Conservation (phyloP, 371 early-diverging fungal genomes). For the Actinomucor elegans region DNA sequence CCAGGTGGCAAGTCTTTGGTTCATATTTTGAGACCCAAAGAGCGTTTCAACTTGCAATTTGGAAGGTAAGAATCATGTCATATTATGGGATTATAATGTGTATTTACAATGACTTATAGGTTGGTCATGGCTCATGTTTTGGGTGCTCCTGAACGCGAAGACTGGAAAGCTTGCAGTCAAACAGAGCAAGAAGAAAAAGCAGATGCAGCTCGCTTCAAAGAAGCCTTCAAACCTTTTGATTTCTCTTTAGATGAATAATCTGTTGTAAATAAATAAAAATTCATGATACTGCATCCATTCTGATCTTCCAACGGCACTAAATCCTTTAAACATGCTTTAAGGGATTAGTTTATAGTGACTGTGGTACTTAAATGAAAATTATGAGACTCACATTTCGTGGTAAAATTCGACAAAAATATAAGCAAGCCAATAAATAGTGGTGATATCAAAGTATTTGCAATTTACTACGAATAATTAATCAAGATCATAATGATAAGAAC, state of each 20-base stretch:
- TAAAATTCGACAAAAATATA: no score
- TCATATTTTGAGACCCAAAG: conserved; percentile 43
- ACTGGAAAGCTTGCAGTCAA: conserved; percentile 74
- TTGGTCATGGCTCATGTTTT: conserved; percentile 60
- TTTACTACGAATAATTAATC: no score
- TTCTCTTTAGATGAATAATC: conserved; percentile 19
- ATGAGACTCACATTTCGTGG: no score
- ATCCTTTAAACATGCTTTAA: no score
- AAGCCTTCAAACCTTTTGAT: conserved; percentile 57
- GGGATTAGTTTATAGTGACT: no score
- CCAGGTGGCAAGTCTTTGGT: conserved; percentile 52
- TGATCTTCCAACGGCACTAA: no score
- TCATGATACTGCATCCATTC: background rate
- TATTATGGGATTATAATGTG: no score
- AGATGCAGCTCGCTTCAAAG: conserved; percentile 51
- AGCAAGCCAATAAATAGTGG: no score
- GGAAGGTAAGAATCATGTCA: conserved; percentile 66
- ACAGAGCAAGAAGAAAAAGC: conserved; percentile 61
- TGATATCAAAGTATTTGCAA: no score
- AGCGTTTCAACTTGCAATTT: conserved; percentile 69
- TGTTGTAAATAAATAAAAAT: background rate
- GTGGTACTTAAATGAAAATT: no score
- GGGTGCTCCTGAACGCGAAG: conserved; percentile 60
- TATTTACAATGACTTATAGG: conserved; percentile 47
- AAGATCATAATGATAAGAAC: no score